Conservation (phyloP, 139 green algal species). For the Tetratostichococcus sp. region DNA sequence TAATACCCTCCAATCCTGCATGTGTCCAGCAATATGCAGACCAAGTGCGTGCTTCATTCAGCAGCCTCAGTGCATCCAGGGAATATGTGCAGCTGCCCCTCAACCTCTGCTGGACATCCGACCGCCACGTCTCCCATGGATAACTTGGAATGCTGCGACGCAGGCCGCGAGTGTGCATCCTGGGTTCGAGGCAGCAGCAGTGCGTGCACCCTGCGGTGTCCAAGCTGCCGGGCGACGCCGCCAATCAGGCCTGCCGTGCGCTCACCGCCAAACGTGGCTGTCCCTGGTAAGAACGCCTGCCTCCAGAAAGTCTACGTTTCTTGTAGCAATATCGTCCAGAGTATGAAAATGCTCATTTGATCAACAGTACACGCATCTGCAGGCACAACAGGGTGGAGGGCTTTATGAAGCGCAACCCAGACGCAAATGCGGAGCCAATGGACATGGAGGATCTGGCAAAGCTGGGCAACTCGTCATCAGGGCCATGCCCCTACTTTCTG, state of each 20-base stretch:
- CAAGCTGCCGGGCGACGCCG: conserved; percentile 28
- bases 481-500: conserved; percentile 77
- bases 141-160: no score
- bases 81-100: no score
- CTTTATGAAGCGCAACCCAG: conserved; percentile 39
- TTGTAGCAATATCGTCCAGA: no score
- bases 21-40: no score
- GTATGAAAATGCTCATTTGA: no score
- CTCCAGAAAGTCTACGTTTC: no score
- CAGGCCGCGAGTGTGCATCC: conserved; percentile 61
- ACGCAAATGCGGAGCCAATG: conserved; percentile 32
- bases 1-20: no score
- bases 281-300: conserved; percentile 46
- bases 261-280: conserved; percentile 55
- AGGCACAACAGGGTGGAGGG: conserved; percentile 34
- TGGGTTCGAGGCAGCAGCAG: conserved; percentile 84
- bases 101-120: no score
- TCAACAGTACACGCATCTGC: no score
- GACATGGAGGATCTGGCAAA: conserved; percentile 90
- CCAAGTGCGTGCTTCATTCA: neutral
- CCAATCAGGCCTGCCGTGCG: conserved; percentile 74
- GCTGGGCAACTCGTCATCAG: neutral
- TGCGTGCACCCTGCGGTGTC: conserved; percentile 64
- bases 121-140: no score
- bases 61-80: no score